A percentile compares a stretch with the other conserved stretches of the same genome.
phyloP scores from a whole-genome alignment of 176 grass and related monocot species.

The Puccinellia tenuiflora region DNA sequence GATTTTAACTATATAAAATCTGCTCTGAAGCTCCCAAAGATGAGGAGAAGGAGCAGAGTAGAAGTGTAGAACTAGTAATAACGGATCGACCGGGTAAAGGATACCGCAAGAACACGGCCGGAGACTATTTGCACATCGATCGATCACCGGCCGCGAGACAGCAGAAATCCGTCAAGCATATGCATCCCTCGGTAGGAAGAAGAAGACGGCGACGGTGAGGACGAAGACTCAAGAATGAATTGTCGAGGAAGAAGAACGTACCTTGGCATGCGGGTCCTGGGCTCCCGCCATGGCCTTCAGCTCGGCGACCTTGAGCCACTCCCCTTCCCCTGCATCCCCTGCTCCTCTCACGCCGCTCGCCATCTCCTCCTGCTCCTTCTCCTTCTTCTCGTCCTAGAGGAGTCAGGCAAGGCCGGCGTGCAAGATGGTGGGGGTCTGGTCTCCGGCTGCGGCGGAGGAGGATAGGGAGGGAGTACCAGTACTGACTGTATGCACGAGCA shows the following conservation, averaged over 20 bases:
- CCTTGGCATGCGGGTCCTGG: conserved; percentile 41
- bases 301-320: conserved; percentile 44
- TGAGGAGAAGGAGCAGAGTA: not conserved
- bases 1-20: not conserved
- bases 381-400: not conserved
- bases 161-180: not conserved
- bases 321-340: conserved; percentile 19
- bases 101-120: not conserved
- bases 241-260: not conserved
- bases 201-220: not conserved
- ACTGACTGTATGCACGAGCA: not conserved
- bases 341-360: not conserved
- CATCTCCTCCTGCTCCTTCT: not conserved
- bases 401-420: no score
- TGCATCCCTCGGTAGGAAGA: not conserved
- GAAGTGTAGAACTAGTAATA: no score
- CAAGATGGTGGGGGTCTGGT: not conserved
- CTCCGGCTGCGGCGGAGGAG: not conserved
- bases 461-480: not conserved
- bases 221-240: not conserved
- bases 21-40: not conserved
- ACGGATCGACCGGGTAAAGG: not conserved
- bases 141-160: not conserved
- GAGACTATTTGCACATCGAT: not conserved
- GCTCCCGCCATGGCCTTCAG: conserved; percentile 32